Conservation (phyloP, 257 asterid species). For the Verbena officinalis region DNA sequence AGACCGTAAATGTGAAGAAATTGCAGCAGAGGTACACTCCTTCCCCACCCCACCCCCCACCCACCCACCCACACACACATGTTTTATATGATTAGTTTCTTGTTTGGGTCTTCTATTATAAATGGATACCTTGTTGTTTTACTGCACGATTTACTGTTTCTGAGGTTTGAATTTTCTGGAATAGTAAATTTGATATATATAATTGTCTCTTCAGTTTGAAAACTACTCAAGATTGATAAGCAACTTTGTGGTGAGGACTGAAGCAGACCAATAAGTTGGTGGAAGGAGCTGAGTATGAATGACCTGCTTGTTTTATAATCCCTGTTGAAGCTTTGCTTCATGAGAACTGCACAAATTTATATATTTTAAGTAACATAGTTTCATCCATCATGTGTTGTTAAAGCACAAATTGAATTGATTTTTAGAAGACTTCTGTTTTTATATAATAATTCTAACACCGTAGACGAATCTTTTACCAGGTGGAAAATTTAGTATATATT, state of each 20-base stretch:
- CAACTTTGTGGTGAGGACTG: conserved; percentile 44
- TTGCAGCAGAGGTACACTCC: conserved; percentile 54
- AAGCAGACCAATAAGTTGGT: conserved; percentile 18
- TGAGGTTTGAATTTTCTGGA: not conserved
- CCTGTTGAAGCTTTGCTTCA: not conserved
- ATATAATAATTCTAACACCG: no score
- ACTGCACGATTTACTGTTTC: no score
- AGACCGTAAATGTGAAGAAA: conserved; percentile 57
- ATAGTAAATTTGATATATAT: not conserved
- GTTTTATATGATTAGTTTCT: not conserved
- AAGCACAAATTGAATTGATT: not conserved
- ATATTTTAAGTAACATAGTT: not conserved
- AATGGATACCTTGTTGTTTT: not conserved
- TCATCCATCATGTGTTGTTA: not conserved
- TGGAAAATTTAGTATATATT: not conserved
- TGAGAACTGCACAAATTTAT: not conserved
- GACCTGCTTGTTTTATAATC: not conserved
- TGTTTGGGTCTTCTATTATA: not conserved
- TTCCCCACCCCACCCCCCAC: no score
- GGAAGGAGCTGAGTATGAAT: conserved; percentile 30
- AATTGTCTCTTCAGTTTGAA: conserved; percentile 53
- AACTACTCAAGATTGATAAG: conserved; percentile 49
- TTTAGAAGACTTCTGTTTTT: no score
- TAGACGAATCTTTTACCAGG: not conserved
- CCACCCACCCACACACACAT: no score